Conservation (phyloP, 78 protist species). For the Dictyostelium capitatum region DNA sequence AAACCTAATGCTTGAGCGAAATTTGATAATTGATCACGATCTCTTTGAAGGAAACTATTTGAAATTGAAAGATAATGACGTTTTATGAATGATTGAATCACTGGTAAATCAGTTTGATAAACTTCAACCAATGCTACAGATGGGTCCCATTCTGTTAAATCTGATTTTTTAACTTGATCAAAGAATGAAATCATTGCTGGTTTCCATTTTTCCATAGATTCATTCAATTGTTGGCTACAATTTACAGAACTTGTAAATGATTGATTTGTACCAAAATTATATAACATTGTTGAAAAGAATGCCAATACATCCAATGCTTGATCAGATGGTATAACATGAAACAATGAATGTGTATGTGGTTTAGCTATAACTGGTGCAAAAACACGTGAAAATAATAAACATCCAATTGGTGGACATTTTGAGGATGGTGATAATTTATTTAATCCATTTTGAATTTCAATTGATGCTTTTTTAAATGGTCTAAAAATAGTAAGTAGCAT, state of each 20-base stretch:
- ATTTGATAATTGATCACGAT: conserved; percentile 14
- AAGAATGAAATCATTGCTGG: not conserved
- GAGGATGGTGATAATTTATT: conserved; percentile 18
- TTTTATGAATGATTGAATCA: conserved; percentile 45
- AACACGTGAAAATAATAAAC: conserved; percentile 37
- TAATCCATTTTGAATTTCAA: conserved; percentile 44
- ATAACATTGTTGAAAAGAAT: conserved; percentile 35
- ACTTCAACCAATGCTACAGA: not conserved
- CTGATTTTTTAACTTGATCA: conserved; percentile 23
- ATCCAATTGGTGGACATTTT: conserved; percentile 54
- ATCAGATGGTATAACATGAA: conserved; percentile 58
- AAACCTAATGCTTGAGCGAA: conserved; percentile 37
- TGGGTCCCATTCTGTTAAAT: conserved; percentile 69
- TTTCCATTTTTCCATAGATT: conserved; percentile 20
- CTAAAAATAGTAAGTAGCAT: not conserved
- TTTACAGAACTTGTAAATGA: not conserved
- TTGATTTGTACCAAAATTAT: conserved; percentile 44
- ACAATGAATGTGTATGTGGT: conserved; percentile 44
- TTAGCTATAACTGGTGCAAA: conserved; percentile 54
- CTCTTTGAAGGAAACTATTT: not conserved
- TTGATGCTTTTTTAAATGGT: conserved; percentile 30
- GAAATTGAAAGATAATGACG: conserved; percentile 40
- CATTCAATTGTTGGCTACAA: conserved; percentile 11
- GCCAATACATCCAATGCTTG: conserved; percentile 37
- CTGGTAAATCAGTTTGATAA: conserved; percentile 54